Conservation (phyloP, 2,329 filamentous ascomycete genomes). For the Penicillium frequentans region DNA sequence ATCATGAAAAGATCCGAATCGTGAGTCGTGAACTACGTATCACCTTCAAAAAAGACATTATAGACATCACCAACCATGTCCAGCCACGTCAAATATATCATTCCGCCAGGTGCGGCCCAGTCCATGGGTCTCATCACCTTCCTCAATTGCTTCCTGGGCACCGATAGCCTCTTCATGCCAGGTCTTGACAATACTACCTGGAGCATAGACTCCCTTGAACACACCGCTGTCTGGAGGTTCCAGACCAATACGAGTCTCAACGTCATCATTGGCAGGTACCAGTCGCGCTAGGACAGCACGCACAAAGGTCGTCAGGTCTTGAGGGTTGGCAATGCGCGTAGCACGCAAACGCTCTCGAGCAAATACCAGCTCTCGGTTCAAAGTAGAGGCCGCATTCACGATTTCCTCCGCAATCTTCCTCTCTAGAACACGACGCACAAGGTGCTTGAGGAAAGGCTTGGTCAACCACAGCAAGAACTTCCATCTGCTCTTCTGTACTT, state of each 20-base stretch:
- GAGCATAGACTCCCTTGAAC: conserved; percentile 83
- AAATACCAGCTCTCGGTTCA: conserved; percentile 84
- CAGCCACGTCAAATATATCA: conserved; percentile 66
- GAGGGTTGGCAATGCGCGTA: conserved; percentile 76
- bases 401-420: conserved; percentile 72
- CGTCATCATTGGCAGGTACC: conserved; percentile 71
- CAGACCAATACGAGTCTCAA: conserved; percentile 73
- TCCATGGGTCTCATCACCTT: conserved; percentile 62
- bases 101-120: conserved; percentile 68
- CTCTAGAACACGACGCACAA: conserved; percentile 78
- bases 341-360: conserved; percentile 84
- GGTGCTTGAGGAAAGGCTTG: conserved; percentile 78
- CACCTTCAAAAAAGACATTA: not conserved
- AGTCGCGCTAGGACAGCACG: conserved; percentile 78
- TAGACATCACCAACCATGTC: not conserved
- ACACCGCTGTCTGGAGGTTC: conserved; percentile 61
- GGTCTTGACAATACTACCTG: conserved; percentile 84
- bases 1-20: not conserved
- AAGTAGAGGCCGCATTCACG: conserved; percentile 65
- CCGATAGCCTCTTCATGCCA: conserved; percentile 77
- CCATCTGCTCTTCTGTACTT: conserved; percentile 68
- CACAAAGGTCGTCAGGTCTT: conserved; percentile 78
- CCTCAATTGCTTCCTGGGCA: conserved; percentile 72
- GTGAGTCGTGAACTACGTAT: not conserved
- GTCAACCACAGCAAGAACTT: conserved; percentile 77